phyloP scores from a whole-genome alignment of 805 yeast genomes.

The Kodamaea nitidulidarum region DNA sequence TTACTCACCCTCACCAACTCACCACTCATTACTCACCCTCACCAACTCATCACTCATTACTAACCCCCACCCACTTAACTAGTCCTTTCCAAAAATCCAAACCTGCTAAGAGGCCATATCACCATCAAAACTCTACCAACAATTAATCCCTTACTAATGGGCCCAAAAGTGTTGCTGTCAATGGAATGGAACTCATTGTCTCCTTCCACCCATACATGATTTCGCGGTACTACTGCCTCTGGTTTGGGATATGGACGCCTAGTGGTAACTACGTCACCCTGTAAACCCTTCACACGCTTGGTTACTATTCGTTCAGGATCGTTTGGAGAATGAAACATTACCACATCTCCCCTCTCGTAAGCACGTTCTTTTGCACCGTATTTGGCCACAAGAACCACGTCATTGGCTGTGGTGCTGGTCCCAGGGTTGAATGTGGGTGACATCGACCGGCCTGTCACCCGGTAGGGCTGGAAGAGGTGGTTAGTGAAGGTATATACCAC shows the following conservation, averaged over 20 bases:
- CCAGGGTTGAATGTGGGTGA: constrained; percentile 82
- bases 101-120: constrained; percentile 54
- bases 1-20: no score
- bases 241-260: constrained; percentile 61
- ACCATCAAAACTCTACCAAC: constrained; percentile 69
- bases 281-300: constrained; percentile 73
- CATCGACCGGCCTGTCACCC: constrained; percentile 82
- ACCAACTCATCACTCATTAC: background rate
- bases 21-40: no score
- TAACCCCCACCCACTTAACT: background rate
- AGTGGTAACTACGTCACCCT: constrained; percentile 65
- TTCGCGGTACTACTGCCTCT: constrained; percentile 61
- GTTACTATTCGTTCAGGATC: constrained; percentile 74
- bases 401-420: constrained; percentile 40
- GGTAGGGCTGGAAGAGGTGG: constrained; percentile 68
- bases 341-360: constrained; percentile 58
- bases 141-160: constrained; percentile 75
- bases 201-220: constrained; percentile 93
- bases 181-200: constrained; percentile 75
- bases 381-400: constrained; percentile 69
- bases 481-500: constrained; percentile 66
- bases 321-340: constrained; percentile 74
- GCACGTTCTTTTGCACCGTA: constrained; percentile 49
- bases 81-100: background rate
- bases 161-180: constrained; percentile 87